Conservation (phyloP, 192 early-diverging fungal genomes). For the Backusella macrospora region DNA sequence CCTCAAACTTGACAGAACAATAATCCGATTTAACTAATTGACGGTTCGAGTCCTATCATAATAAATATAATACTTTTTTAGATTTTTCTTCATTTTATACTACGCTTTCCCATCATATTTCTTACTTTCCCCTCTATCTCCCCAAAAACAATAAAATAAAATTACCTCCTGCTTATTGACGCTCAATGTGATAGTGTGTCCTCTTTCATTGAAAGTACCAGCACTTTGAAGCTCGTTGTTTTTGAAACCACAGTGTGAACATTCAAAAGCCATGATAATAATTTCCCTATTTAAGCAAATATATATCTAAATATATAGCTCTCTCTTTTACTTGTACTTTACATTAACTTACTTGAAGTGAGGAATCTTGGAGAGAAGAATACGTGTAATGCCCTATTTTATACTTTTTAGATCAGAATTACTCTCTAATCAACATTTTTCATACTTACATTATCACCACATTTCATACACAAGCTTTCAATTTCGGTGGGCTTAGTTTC, state of each 20-base stretch:
- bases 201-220: constrained; percentile 79
- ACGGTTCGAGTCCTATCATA: constrained; percentile 76
- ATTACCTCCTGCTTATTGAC: constrained; percentile 60
- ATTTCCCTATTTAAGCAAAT: constrained; percentile 40
- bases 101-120: background rate
- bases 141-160: background rate
- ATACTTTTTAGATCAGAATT: background rate
- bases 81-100: background rate
- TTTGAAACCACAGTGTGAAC: constrained; percentile 84
- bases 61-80: background rate
- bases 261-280: constrained; percentile 83
- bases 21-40: constrained; percentile 90
- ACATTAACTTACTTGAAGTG: constrained; percentile 81
- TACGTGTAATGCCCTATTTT: constrained; percentile 75
- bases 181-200: constrained; percentile 65
- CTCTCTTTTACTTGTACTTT: constrained; percentile 12
- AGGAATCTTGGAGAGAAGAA: constrained; percentile 89
- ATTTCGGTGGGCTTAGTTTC: constrained; percentile 78
- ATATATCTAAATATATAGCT: background rate
- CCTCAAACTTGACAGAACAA: constrained; percentile 75
- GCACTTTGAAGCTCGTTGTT: constrained; percentile 93
- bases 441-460: constrained; percentile 70
- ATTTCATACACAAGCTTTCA: constrained; percentile 91
- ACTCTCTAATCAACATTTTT: background rate
- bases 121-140: background rate